A percentile compares a stretch with the other conserved stretches of the same genome.
Evolutionary conservation across 139 green algal species (phyloP).

Genomic region (Mychonastes homosphaera): DNA sequence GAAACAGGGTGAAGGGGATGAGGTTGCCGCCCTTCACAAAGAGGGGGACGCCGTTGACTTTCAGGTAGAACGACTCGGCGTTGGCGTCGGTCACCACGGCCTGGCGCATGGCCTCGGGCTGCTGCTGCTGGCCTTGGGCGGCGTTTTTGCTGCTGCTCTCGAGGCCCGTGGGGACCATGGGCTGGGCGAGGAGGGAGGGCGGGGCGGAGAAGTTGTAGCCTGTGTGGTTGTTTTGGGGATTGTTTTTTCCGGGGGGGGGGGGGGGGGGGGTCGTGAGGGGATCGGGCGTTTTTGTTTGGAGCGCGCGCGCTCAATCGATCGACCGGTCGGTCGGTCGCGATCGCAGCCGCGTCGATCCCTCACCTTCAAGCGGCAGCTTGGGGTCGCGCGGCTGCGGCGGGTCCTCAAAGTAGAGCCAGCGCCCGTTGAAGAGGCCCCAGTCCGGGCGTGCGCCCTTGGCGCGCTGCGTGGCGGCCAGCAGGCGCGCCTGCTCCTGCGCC

Average conservation of each 20-base stretch:
- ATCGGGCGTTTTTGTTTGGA: no score
- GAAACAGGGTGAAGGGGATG: slow-evolving; percentile 49
- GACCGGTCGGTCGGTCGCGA: no score
- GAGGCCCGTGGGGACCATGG: neutral
- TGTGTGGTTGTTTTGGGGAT: neutral
- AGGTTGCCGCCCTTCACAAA: slow-evolving; percentile 63
- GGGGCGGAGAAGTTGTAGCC: neutral
- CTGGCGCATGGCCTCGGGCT: neutral
- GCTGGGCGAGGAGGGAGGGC: neutral
- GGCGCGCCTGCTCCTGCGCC: neutral
- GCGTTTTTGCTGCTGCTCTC: neutral
- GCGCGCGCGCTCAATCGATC: no score
- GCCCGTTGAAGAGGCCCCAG: no score
- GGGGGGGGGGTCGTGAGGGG: no score
- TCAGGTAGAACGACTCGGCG: slow-evolving; percentile 61
- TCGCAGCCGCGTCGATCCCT: no score
- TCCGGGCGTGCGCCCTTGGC: no score
- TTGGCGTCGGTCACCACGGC: neutral
- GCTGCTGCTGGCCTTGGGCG: neutral
- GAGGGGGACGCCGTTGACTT: slow-evolving; percentile 54
- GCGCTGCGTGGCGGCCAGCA: neutral
- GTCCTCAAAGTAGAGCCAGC: no score
- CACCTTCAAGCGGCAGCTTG: no score
- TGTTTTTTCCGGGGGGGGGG: neutral
- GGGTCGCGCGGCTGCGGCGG: no score